Percentiles rank a stretch among this genome's conserved stretches.
phyloP scores from a whole-genome alignment of 176 grass and related monocot species.

The Avena sativa region DNA sequence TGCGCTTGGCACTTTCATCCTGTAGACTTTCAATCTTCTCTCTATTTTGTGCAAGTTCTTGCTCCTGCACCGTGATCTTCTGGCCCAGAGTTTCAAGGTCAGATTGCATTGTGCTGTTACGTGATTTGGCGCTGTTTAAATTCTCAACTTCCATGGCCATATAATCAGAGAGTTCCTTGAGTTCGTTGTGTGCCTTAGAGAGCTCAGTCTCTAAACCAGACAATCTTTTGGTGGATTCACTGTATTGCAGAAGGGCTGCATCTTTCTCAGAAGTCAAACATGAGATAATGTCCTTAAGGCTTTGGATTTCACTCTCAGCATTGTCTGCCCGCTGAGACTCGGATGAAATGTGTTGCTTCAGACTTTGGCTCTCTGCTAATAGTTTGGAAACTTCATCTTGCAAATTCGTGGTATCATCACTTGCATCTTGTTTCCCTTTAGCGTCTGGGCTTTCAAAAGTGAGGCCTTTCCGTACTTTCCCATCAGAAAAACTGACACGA shows the following conservation, averaged over 20 bases:
- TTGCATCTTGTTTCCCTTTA: constrained; percentile 46
- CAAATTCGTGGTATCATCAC: constrained; percentile 44
- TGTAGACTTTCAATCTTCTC: constrained; percentile 51
- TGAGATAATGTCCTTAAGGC: constrained; percentile 44
- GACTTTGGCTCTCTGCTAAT: constrained; percentile 51
- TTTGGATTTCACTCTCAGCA: constrained; percentile 61
- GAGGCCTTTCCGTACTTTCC: constrained; percentile 57
- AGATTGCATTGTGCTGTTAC: constrained; percentile 49
- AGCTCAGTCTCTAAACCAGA: constrained; percentile 53
- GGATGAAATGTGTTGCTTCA: constrained; percentile 54
- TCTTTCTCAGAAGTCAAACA: constrained; percentile 62
- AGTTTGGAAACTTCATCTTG: constrained; percentile 62
- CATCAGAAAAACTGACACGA: constrained; percentile 38
- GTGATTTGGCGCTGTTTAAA: constrained; percentile 49
- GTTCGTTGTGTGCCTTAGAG: constrained; percentile 45
- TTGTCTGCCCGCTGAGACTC: constrained; percentile 60
- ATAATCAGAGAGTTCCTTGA: constrained; percentile 59
- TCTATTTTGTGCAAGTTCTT: constrained; percentile 57
- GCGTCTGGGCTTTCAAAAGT: constrained; percentile 49
- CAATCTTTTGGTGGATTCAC: constrained; percentile 51
- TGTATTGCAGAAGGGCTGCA: constrained; percentile 45
- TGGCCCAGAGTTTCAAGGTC: constrained; percentile 52
- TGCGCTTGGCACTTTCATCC: constrained; percentile 37
- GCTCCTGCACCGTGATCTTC: constrained; percentile 45
- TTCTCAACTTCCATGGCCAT: constrained; percentile 57